phyloP scores from a whole-genome alignment of 2,329 filamentous ascomycete species.

The Nemania sp. region DNA sequence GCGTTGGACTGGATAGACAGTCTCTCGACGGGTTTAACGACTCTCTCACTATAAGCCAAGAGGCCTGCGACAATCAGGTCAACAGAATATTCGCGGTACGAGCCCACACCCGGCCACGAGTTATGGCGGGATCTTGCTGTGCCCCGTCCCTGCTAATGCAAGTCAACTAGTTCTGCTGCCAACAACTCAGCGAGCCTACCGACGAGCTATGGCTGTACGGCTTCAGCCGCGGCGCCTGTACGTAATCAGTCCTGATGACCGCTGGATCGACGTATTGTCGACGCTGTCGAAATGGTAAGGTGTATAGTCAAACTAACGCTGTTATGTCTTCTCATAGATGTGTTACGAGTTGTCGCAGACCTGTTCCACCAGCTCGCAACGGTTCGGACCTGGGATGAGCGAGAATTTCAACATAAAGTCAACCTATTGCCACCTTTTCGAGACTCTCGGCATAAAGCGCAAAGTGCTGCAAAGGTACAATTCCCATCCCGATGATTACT shows the following conservation, averaged over 20 bases:
- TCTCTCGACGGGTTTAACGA: conserved; percentile 29
- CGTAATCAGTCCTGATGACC: conserved; percentile 6
- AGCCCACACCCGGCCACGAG: background rate
- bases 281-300: background rate
- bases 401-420: conserved; percentile 19
- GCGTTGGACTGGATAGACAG: conserved; percentile 27
- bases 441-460: conserved; percentile 18
- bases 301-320: conserved; percentile 9
- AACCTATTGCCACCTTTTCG: conserved; percentile 22
- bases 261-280: background rate
- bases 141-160: conserved; percentile 6
- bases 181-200: conserved; percentile 24
- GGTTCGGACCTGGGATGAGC: conserved; percentile 23
- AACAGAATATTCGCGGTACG: conserved; percentile 31
- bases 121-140: background rate
- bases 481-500: background rate
- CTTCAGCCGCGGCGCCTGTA: conserved; percentile 45
- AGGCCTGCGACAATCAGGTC: conserved; percentile 26
- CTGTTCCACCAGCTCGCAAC: conserved; percentile 40
- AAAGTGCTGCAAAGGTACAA: conserved; percentile 21
- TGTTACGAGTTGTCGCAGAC: conserved; percentile 45
- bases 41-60: conserved; percentile 21
- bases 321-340: conserved; percentile 16
- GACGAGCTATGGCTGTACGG: conserved; percentile 48
- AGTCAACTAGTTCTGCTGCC: conserved; percentile 24